Evolutionary conservation across 1,139 yeast species (phyloP).

Genomic region (Pichia sp.): DNA sequence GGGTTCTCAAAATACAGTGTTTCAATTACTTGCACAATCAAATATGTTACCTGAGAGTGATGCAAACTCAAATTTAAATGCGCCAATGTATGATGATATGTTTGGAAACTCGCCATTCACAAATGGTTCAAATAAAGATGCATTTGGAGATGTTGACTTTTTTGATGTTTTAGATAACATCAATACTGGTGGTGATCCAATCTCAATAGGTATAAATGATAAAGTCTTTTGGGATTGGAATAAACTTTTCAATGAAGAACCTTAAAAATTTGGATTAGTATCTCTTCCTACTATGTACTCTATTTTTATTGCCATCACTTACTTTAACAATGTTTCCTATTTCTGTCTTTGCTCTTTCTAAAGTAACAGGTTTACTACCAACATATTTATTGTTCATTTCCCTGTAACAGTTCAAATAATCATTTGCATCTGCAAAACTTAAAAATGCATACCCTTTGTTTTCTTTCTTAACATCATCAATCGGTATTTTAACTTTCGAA

Average conservation of each 20-base stretch:
- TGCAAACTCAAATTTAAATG: neutral
- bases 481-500: slow-evolving; percentile 48
- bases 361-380: slow-evolving; percentile 66
- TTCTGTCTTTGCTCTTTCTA: slow-evolving; percentile 51
- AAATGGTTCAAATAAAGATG: neutral
- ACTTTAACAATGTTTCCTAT: slow-evolving; percentile 17
- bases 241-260: slow-evolving; percentile 1
- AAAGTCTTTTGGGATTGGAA: slow-evolving; percentile 13
- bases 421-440: slow-evolving; percentile 54
- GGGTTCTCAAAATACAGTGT: neutral
- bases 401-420: slow-evolving; percentile 61
- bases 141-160: slow-evolving; percentile 7
- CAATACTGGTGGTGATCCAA: slow-evolving; percentile 6
- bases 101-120: neutral
- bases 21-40: neutral
- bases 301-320: slow-evolving; percentile 1
- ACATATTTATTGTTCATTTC: slow-evolving; percentile 72
- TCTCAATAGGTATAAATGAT: slow-evolving; percentile 6
- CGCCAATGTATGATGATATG: neutral
- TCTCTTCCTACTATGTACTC: neutral
- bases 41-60: neutral
- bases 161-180: slow-evolving; percentile 9
- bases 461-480: slow-evolving; percentile 31
- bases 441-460: slow-evolving; percentile 69
- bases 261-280: neutral